Conservation (phyloP, 805 yeast species). For the Brettanomyces sp. region DNA sequence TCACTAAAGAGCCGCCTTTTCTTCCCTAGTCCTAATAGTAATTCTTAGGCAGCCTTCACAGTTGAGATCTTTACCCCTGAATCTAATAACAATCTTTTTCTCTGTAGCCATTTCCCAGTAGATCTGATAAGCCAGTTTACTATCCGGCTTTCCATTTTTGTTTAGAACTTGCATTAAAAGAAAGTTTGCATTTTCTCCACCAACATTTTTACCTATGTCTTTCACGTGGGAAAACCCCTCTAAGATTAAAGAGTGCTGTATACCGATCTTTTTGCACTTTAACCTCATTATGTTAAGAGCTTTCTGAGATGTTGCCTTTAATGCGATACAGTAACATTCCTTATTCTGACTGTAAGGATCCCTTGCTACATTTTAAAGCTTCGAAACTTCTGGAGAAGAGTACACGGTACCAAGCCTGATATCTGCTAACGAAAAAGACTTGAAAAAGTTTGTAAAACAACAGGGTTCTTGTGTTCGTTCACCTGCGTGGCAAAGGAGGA, state of each 20-base stretch:
- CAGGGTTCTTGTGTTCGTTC: conserved; percentile 70
- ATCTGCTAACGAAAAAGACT: conserved; percentile 94
- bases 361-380: conserved; percentile 76
- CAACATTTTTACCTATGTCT: conserved; percentile 66
- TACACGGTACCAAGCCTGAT: conserved; percentile 80
- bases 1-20: conserved; percentile 50
- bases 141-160: conserved; percentile 53
- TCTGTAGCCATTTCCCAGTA: conserved; percentile 65
- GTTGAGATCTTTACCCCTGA: conserved; percentile 82
- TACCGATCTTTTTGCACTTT: conserved; percentile 40
- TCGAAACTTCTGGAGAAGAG: conserved; percentile 50
- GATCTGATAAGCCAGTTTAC: conserved; percentile 52
- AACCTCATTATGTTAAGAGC: conserved; percentile 53
- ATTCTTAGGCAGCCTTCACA: conserved; percentile 83
- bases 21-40: conserved; percentile 79
- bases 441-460: conserved; percentile 89
- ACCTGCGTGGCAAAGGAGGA: conserved; percentile 72
- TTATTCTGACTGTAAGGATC: conserved; percentile 93
- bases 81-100: conserved; percentile 80
- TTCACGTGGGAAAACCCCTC: conserved; percentile 43
- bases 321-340: conserved; percentile 65
- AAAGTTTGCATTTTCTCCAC: conserved; percentile 83
- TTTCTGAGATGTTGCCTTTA: conserved; percentile 54
- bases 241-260: conserved; percentile 48
- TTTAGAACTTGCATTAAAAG: conserved; percentile 64